Percentiles rank a stretch among this genome's conserved stretches.
phyloP scores from a whole-genome alignment of 2,329 filamentous ascomycete genomes.

The Coleophoma cylindrospora region DNA sequence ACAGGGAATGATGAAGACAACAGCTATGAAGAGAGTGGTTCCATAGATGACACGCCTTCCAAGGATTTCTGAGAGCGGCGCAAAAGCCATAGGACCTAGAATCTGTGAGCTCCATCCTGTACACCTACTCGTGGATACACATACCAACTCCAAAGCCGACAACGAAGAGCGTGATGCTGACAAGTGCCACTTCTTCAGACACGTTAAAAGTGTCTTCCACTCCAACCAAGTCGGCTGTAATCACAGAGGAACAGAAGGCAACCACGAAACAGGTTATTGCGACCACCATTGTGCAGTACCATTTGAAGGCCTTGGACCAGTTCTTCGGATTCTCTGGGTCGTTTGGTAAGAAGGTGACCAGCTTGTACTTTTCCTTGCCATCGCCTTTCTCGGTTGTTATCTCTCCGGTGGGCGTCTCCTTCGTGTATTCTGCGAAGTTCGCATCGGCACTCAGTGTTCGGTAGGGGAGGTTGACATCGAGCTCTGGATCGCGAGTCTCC shows the following conservation, averaged over 20 bases:
- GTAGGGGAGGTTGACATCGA: constrained; percentile 56
- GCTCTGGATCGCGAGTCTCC: constrained; percentile 19
- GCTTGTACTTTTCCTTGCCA: constrained; percentile 38
- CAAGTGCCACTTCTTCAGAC: constrained; percentile 65
- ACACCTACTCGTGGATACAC: constrained; percentile 11
- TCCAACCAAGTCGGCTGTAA: constrained; percentile 70
- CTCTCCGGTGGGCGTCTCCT: constrained; percentile 55
- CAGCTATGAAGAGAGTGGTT: constrained; percentile 44
- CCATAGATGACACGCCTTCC: constrained; percentile 67
- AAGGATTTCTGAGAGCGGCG: constrained; percentile 71
- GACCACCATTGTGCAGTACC: constrained; percentile 83
- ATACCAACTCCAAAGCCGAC: constrained; percentile 73
- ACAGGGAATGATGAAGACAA: constrained; percentile 77
- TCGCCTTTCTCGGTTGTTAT: constrained; percentile 34
- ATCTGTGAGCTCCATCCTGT: neutral
- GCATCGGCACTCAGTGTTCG: constrained; percentile 56
- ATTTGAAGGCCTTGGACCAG: constrained; percentile 73
- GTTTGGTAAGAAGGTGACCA: constrained; percentile 66
- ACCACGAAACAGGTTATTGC: constrained; percentile 69
- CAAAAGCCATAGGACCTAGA: constrained; percentile 69
- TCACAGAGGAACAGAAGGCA: constrained; percentile 61
- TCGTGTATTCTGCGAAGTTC: constrained; percentile 62
- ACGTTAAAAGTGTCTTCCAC: constrained; percentile 61
- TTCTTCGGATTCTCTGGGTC: constrained; percentile 83
- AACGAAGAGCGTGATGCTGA: constrained; percentile 73